Percentiles rank a stretch among this genome's conserved stretches.
phyloP scores from a whole-genome alignment of 2,329 filamentous ascomycete genomes.

The Teratosphaeria gauchensis region DNA sequence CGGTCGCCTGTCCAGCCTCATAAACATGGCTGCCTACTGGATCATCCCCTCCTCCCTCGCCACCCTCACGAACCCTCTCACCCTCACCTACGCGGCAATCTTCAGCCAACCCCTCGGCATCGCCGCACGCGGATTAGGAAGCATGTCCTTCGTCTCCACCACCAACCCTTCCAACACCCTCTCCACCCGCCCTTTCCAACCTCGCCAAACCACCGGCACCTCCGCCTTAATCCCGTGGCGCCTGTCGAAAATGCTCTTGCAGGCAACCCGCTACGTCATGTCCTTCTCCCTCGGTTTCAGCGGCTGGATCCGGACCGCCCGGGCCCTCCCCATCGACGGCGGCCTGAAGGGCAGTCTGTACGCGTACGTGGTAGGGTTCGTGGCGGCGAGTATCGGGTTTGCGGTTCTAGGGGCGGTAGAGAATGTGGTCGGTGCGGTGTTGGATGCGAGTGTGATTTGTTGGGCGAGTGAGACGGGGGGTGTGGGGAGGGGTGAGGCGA shows the following conservation, averaged over 20 bases:
- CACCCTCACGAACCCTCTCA: conserved; percentile 80
- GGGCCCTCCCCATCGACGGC: conserved; percentile 57
- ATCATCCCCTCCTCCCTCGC: conserved; percentile 78
- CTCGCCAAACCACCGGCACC: conserved; percentile 12
- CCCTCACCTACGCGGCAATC: conserved; percentile 86
- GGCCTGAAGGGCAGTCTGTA: conserved; percentile 68
- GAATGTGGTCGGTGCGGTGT: conserved; percentile 28
- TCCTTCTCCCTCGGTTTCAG: conserved; percentile 82
- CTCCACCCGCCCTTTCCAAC: conserved; percentile 25
- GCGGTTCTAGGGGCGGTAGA: conserved; percentile 57
- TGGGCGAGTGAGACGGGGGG: conserved; percentile 78
- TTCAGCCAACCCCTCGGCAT: conserved; percentile 74
- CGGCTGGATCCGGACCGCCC: conserved; percentile 91
- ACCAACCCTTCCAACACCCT: conserved; percentile 63
- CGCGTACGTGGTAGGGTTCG: conserved; percentile 84
- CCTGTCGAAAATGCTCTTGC: conserved; percentile 80
- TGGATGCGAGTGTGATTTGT: conserved; percentile 64
- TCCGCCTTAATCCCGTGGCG: conserved; percentile 70
- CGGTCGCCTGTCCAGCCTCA: conserved; percentile 56
- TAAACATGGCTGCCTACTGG: conserved; percentile 64
- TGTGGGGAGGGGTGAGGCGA: conserved; percentile 51
- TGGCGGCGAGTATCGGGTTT: conserved; percentile 92
- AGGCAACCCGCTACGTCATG: conserved; percentile 86
- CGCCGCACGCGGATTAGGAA: conserved; percentile 68
- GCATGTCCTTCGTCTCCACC: conserved; percentile 70